phyloP scores from a whole-genome alignment of 2,329 filamentous ascomycete genomes.

The Exophiala calicioides region DNA sequence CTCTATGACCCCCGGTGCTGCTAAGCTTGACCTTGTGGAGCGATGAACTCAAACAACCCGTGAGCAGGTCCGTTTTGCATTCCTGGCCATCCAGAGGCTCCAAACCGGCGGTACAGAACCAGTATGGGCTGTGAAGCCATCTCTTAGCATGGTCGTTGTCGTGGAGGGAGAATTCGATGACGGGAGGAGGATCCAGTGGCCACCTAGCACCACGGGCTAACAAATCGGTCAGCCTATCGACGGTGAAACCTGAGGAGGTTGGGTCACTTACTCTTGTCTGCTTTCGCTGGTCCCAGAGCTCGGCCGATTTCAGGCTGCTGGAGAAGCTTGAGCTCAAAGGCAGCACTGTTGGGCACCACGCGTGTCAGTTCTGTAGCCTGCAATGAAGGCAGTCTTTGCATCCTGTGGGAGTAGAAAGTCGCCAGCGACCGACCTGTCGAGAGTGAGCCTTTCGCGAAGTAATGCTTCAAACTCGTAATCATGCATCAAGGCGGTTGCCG shows the following conservation, averaged over 20 bases:
- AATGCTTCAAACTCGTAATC: background rate
- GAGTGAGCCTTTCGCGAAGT: constrained; percentile 1
- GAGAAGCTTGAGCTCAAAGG: constrained; percentile 7
- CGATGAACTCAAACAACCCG: constrained; percentile 29
- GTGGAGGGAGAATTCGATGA: constrained; percentile 7
- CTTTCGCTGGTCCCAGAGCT: background rate
- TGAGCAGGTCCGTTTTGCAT: constrained; percentile 39
- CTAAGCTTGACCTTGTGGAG: constrained; percentile 14
- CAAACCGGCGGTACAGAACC: constrained; percentile 11
- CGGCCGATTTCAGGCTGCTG: constrained; percentile 9
- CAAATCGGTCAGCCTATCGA: background rate
- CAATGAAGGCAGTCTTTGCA: constrained; percentile 8
- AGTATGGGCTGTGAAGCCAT: constrained; percentile 13
- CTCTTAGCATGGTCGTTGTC: constrained; percentile 6
- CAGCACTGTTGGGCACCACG: constrained; percentile 3
- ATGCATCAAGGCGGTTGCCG: background rate
- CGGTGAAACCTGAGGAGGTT: background rate
- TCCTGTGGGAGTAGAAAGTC: constrained; percentile 1
- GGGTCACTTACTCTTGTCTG: constrained; percentile 1
- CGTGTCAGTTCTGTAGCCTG: constrained; percentile 9
- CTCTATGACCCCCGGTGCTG: constrained; percentile 9
- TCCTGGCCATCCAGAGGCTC: constrained; percentile 3
- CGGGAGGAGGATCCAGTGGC: constrained; percentile 15
- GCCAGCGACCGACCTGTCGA: constrained; percentile 12
- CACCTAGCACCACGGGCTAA: constrained; percentile 6